Evolutionary conservation across 208 protist species (phyloP).

Genomic region (Leishmania mexicana): DNA sequence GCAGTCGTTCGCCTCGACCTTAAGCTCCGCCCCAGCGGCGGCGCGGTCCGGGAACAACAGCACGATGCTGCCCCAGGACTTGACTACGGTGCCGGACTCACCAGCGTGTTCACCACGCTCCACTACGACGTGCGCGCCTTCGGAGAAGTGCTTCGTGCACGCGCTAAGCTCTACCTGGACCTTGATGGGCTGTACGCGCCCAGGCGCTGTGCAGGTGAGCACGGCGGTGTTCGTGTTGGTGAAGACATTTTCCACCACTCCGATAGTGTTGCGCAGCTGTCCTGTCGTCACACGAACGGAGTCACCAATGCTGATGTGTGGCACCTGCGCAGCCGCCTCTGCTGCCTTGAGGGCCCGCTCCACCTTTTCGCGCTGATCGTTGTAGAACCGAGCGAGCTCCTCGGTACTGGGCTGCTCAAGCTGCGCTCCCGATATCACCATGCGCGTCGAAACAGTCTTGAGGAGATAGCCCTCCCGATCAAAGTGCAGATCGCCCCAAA

Average conservation of each 20-base stretch:
- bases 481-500: slow-evolving; percentile 87
- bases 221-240: slow-evolving; percentile 69
- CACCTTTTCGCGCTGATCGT: slow-evolving; percentile 80
- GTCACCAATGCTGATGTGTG: slow-evolving; percentile 60
- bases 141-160: slow-evolving; percentile 83
- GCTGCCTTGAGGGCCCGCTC: slow-evolving; percentile 53
- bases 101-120: slow-evolving; percentile 77
- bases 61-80: slow-evolving; percentile 69
- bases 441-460: slow-evolving; percentile 71
- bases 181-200: slow-evolving; percentile 53
- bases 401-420: slow-evolving; percentile 80
- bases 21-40: slow-evolving; percentile 61
- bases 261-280: slow-evolving; percentile 75
- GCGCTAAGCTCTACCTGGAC: slow-evolving; percentile 80
- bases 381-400: slow-evolving; percentile 88
- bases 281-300: slow-evolving; percentile 77
- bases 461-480: slow-evolving; percentile 89
- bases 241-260: slow-evolving; percentile 79
- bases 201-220: slow-evolving; percentile 65
- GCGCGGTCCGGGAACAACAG: slow-evolving; percentile 78
- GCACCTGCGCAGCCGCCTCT: slow-evolving; percentile 27
- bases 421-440: slow-evolving; percentile 60
- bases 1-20: slow-evolving; percentile 83
- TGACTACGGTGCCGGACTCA: slow-evolving; percentile 89
- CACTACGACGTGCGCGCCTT: slow-evolving; percentile 88